Evolutionary conservation across 257 asterid species (phyloP), one percentile per base, ranked within the genome.

Genomic region (Penstemon barbatus): DNA sequence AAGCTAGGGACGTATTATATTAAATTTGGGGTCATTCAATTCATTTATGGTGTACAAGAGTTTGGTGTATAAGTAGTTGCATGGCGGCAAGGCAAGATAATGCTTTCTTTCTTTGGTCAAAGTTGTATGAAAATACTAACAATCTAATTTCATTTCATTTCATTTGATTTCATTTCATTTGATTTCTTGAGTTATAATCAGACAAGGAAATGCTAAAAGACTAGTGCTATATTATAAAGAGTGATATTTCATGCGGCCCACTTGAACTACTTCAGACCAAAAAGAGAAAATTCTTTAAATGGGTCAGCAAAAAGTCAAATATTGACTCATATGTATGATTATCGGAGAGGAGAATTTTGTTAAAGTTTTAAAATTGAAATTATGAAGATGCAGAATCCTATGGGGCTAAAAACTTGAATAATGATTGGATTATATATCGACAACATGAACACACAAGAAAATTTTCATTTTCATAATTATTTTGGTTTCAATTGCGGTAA

Each of bases 21-120:
- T 59, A 4, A 33, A 9, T 11, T n/a, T n/a, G 8, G 41, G 19
- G 54, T 63, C 56, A 8, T 45, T 2, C 45, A 6, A 5, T 44
- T 53, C 33, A 12, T 36, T 6, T 39, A 62, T 62, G 58, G 19
- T 41, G 61, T 25, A 38, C 13, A 1, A 45, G 49, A 54, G 68
- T 70, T 75, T 25, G 74, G 66, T 71, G 74, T 66, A 64, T 5
- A 56, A 75, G 70, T 80, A 78, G 84, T 75, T 76, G 68, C 65
- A 64, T 64, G 84, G 71, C 77, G 82, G 81, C 84, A 78, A 72
- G 50, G 46, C 13, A 19, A 6, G 37, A 42, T 51, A 25, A 13
- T 56, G 43, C n/a, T 10, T 13, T 5, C 15, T 10, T 11, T 37
- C 57, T 50, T 36, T 41, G 62, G 81, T 70, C 81, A 74, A 75